Conservation (phyloP, 2,329 filamentous ascomycete genomes). For the Aspergillus candidus region DNA sequence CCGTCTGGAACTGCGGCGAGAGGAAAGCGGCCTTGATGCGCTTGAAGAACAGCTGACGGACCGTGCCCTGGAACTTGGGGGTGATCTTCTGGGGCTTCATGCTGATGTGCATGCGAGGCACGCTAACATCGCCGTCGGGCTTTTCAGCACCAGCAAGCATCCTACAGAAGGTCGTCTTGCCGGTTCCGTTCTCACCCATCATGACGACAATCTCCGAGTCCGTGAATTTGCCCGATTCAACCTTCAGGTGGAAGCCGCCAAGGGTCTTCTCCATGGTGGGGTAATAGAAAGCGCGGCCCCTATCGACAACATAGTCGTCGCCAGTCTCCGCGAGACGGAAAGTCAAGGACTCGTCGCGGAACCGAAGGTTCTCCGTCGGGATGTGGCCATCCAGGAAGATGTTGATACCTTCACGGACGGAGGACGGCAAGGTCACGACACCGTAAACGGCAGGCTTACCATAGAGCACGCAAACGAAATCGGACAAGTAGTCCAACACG, state of each 20-base stretch:
- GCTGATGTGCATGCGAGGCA: conserved; percentile 93
- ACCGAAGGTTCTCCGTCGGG: conserved; percentile 95
- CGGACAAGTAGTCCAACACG: conserved; percentile 95
- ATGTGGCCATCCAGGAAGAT: conserved; percentile 98
- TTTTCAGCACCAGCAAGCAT: conserved; percentile 90
- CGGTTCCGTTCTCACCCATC: conserved; percentile 99
- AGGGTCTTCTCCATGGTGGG: conserved; percentile 90
- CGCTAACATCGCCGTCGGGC: conserved; percentile 69
- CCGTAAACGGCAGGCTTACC: conserved; percentile 93
- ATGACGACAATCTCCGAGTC: conserved; percentile 99
- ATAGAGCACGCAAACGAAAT: conserved; percentile 97
- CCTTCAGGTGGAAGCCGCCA: conserved; percentile 74
- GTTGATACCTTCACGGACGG: conserved; percentile 97
- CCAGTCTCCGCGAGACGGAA: conserved; percentile 88
- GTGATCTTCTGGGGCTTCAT: conserved; percentile 99
- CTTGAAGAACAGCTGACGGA: conserved; percentile 98
- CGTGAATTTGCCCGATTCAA: conserved; percentile 82
- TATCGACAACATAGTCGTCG: conserved; percentile 82
- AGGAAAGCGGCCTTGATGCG: conserved; percentile 97
- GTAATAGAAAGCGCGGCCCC: conserved; percentile 77
- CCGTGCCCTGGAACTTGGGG: conserved; percentile 94
- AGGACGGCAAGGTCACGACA: conserved; percentile 92
- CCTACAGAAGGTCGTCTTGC: conserved; percentile 98
- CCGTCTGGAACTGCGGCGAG: conserved; percentile 96
- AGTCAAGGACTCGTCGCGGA: conserved; percentile 92